Conservation (phyloP, 805 yeast species). For the Schizosaccharomyces osmophilus region DNA sequence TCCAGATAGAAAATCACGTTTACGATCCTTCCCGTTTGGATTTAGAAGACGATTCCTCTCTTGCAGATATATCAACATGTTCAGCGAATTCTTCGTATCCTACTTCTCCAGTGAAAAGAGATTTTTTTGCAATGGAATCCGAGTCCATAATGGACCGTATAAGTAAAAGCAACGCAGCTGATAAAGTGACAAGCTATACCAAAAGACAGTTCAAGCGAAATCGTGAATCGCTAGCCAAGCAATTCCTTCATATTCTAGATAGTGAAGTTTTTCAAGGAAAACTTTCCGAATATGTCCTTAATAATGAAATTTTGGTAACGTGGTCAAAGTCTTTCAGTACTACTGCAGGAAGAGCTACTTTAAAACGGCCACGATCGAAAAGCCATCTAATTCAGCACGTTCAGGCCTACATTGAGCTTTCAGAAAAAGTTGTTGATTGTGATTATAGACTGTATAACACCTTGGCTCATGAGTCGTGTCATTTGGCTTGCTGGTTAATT, state of each 20-base stretch:
- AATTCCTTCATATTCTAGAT: not conserved
- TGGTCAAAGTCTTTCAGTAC: not conserved
- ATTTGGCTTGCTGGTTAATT: slow-evolving; percentile 1
- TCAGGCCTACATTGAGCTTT: slow-evolving; percentile 13
- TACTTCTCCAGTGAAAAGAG: no score
- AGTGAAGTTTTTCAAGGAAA: not conserved
- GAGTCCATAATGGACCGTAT: no score
- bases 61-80: no score
- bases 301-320: not conserved
- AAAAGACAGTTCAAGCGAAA: not conserved
- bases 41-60: no score
- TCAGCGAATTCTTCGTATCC: no score
- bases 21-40: no score
- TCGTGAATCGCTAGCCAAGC: not conserved
- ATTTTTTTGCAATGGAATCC: no score
- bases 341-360: not conserved
- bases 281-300: not conserved
- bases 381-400: not conserved
- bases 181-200: no score
- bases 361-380: not conserved
- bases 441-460: not conserved
- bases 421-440: not conserved
- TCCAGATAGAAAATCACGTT: no score
- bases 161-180: no score
- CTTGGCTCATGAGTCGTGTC: slow-evolving; percentile 1